Evolutionary conservation across 2,329 filamentous ascomycete genomes (phyloP), one percentile per base, ranked within the genome.

Genomic region (Pseudogymnoascus sp.): DNA sequence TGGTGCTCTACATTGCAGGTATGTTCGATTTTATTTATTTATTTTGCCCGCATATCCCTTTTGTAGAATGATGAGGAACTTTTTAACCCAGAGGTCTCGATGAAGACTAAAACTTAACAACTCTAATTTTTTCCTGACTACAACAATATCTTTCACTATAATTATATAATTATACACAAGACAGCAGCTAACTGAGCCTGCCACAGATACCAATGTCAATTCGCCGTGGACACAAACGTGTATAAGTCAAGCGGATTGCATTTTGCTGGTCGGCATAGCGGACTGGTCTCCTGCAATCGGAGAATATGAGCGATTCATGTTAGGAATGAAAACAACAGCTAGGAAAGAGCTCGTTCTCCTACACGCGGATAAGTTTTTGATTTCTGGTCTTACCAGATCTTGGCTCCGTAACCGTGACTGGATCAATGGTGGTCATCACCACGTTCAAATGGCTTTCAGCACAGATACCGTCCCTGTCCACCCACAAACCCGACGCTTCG

Each of bases 221-320:
- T 91, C 95, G 1, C 92, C 93, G 0, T 99, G 94, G 94, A 99
- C 95, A 0, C 92, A 97, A 71, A 97, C 94, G 0, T 99, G 95
- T 73, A 97, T 99, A 66, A 88, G 89, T 13, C 94, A 99, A 74
- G 94, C 94, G 1, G 94, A 99, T 74, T 97, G 92, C 68, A 97
- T 99, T 66, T 80, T 99, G 6, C 80, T 99, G 7, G 91, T 99
- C 29, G 94, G 92, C 0, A 77, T 97, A 12, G 94, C 92, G 0
- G 94, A 97, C 72, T 88, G 88, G 0, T 96, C 92, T 2, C 88
- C 94, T 0, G 87, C 84, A 48, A 94, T 97, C 67, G 94, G 94
- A 42, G 95, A 99, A 73, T 99, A 97, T 68, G 94, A 99, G 73
- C 85, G 94, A 2, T 97, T 99, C 72, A 84, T 99, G 71, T 82